Evolutionary conservation across 1,284 basidiomycete genomes (phyloP).

Genomic region (Inonotus hispidus): DNA sequence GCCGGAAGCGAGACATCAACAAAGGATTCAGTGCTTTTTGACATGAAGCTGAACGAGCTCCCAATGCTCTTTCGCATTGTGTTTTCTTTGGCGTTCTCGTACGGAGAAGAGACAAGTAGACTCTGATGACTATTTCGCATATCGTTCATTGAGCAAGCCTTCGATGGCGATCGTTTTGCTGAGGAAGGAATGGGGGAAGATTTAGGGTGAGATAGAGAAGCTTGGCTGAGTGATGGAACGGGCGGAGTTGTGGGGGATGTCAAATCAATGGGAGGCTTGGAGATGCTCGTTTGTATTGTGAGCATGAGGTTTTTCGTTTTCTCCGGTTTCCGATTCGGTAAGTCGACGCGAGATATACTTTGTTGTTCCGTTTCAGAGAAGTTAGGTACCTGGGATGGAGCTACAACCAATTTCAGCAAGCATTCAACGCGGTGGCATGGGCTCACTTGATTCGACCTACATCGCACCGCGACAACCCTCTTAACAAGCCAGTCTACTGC

Average conservation of each 20-base stretch:
- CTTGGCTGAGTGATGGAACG: slow-evolving; percentile 18
- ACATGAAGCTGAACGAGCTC: slow-evolving; percentile 3
- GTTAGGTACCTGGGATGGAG: not conserved
- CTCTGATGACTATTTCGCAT: slow-evolving; percentile 45
- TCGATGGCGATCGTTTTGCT: slow-evolving; percentile 35
- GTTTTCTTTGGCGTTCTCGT: slow-evolving; percentile 24
- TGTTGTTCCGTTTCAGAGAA: not conserved
- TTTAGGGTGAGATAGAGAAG: not conserved
- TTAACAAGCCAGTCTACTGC: slow-evolving; percentile 55
- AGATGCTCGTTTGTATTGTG: slow-evolving; percentile 32
- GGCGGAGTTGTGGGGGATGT: slow-evolving; percentile 18
- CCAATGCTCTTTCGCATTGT: slow-evolving; percentile 15
- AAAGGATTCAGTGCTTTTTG: slow-evolving; percentile 9
- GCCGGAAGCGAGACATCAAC: not conserved
- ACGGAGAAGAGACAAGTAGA: slow-evolving; percentile 25
- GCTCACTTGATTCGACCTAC: not conserved
- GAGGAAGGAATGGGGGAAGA: slow-evolving; percentile 4
- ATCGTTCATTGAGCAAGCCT: slow-evolving; percentile 52
- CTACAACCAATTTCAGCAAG: not conserved
- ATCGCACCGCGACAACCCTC: slow-evolving; percentile 1
- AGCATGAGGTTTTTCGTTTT: slow-evolving; percentile 31
- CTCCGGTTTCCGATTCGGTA: not conserved
- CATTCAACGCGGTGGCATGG: not conserved
- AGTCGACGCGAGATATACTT: not conserved
- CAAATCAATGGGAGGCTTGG: slow-evolving; percentile 2